Conservation (phyloP, 106 monocot genomes). For the Acorus calamus region DNA sequence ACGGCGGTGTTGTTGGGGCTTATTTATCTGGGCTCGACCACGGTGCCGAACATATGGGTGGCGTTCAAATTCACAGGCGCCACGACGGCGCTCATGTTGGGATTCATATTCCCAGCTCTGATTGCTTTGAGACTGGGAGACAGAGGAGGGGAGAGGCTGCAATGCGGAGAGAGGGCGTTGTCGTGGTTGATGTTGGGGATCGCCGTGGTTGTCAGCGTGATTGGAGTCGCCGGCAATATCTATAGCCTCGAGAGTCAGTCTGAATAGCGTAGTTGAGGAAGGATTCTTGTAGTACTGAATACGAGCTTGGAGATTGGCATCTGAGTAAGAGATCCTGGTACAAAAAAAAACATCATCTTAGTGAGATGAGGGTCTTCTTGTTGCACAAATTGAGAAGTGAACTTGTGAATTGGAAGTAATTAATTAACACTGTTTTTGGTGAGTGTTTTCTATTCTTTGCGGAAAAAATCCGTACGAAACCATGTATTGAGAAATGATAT, state of each 20-base stretch:
- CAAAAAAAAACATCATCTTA: too few relatives aligned
- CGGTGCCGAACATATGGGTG: slow-evolving; percentile 82
- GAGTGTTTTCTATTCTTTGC: too few relatives aligned
- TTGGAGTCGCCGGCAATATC: slow-evolving; percentile 70
- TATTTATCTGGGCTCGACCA: slow-evolving; percentile 63
- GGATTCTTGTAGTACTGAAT: too few relatives aligned
- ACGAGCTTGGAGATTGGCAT: too few relatives aligned
- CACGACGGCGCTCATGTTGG: slow-evolving; percentile 60
- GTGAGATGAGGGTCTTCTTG: too few relatives aligned
- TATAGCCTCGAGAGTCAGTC: slow-evolving; percentile 40
- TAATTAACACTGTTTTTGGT: too few relatives aligned
- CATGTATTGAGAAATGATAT: too few relatives aligned
- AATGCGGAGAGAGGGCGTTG: slow-evolving; percentile 29
- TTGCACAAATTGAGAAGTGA: too few relatives aligned
- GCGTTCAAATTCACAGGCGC: slow-evolving; percentile 93
- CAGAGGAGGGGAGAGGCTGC: slow-evolving; percentile 35
- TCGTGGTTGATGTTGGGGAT: slow-evolving; percentile 50
- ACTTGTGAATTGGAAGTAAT: too few relatives aligned
- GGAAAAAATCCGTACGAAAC: too few relatives aligned
- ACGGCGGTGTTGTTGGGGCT: slow-evolving; percentile 43
- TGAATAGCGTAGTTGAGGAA: neutral
- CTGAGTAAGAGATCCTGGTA: too few relatives aligned
- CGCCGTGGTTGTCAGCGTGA: slow-evolving; percentile 47
- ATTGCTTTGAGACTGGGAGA: slow-evolving; percentile 53
- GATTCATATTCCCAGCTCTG: slow-evolving; percentile 76